Conservation (phyloP, 805 yeast genomes). For the Starmerella vaccinii region DNA sequence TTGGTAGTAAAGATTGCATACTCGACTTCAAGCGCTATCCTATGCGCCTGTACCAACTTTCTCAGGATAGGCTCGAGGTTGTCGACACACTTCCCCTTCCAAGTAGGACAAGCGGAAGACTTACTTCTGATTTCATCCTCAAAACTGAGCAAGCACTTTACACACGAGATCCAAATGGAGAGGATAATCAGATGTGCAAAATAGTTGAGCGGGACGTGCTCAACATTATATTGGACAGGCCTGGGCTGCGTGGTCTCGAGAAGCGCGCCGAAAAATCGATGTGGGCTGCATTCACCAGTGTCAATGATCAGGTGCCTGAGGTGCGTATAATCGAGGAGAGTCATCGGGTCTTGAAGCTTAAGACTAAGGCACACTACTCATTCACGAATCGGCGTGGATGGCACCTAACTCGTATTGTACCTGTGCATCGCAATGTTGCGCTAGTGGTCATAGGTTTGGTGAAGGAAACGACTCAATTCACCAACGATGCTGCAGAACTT, state of each 20-base stretch:
- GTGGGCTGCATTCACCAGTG: conserved; percentile 15
- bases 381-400: conserved; percentile 9
- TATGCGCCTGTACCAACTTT: conserved; percentile 10
- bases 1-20: conserved; percentile 10
- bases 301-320: conserved; percentile 8
- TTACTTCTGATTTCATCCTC: conserved; percentile 15
- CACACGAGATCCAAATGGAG: conserved; percentile 21
- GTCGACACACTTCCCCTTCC: conserved; percentile 7
- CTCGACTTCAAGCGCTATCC: conserved; percentile 21
- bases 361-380: conserved; percentile 9
- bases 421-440: conserved; percentile 8
- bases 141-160: conserved; percentile 19
- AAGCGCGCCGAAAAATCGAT: conserved; percentile 15
- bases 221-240: conserved; percentile 10
- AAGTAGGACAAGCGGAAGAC: conserved; percentile 2
- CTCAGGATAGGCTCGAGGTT: background rate
- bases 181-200: conserved; percentile 14
- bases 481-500: background rate
- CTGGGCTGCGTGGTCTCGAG: conserved; percentile 9
- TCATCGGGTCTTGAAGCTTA: conserved; percentile 9
- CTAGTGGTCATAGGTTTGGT: conserved; percentile 8
- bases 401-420: conserved; percentile 3
- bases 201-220: conserved; percentile 2
- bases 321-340: conserved; percentile 19
- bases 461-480: background rate